Evolutionary conservation across 2,329 filamentous ascomycete species (phyloP), one percentile per base, ranked within the genome.

Genomic region (Ceratocystiopsis sp.): DNA sequence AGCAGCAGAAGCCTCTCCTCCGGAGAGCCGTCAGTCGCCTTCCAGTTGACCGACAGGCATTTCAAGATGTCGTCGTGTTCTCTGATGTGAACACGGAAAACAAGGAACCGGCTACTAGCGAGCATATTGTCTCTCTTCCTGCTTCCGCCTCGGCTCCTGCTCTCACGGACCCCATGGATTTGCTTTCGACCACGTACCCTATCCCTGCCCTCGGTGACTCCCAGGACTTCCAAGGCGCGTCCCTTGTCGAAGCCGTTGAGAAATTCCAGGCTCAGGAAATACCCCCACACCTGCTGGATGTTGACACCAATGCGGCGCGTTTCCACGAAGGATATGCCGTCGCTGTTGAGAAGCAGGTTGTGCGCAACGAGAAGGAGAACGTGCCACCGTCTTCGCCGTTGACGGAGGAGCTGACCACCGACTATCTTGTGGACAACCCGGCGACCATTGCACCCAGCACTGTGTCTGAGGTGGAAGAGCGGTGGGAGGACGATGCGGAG

Each of bases 401-500:
- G 25, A 29, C 25, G 2, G 25, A 29, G 25, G 25, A 29, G 9
- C 25, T 29, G 2, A 29, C 25, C 10, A 33, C 29, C 4, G 36
- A 44, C 16, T 49, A 37, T 32, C 41, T 50, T 12, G 13, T 43
- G 4, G 44, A 47, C n/a, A 19, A 44, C 14, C 45, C 48, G 5
- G 38, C 41, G 9, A 42, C 43, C n/a, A 17, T 44, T 13, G 17
- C 25, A 29, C 25, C 43, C 10, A 37, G 37, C 14, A 36, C 38
- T 11, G 34, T 46, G 14, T 59, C 64, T 9, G 75, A 79, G 50
- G 61, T 69, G 0, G 80, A 84, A 51, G 81, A 86, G 56, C 82
- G 78, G 52, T 85, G 78, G 79, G 78, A 84, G 15, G 82, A 86
- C 16, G 80, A 89, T 21, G 81, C 83, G 13, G 84, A 86, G 49